Conservation (phyloP, 257 asterid genomes). For the Catharanthus roseus region DNA sequence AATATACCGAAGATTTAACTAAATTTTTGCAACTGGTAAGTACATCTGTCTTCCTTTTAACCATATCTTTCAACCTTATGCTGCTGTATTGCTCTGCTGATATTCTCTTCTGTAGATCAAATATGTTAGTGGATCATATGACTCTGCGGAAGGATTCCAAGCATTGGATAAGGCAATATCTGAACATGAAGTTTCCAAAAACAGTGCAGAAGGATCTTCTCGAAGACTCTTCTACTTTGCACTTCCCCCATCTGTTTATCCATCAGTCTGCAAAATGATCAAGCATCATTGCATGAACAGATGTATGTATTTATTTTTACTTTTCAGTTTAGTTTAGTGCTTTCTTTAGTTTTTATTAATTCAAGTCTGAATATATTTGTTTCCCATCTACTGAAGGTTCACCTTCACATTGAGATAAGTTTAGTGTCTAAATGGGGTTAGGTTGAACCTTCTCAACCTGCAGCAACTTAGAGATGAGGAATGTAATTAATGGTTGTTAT, state of each 20-base stretch:
- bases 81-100: constrained; percentile 6
- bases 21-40: constrained; percentile 83
- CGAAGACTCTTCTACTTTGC: constrained; percentile 96
- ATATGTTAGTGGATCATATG: constrained; percentile 90
- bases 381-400: neutral
- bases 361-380: neutral
- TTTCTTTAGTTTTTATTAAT: neutral
- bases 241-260: constrained; percentile 99
- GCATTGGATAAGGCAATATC: constrained; percentile 73
- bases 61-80: neutral
- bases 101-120: constrained; percentile 53
- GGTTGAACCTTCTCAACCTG: neutral
- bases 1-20: constrained; percentile 38
- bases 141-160: constrained; percentile 76
- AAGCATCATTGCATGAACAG: constrained; percentile 59
- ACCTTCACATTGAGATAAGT: neutral
- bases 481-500: neutral
- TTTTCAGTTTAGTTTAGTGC: neutral
- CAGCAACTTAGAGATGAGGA: neutral
- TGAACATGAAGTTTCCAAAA: constrained; percentile 74
- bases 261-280: constrained; percentile 95
- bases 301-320: constrained; percentile 40
- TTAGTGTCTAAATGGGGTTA: neutral
- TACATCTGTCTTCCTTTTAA: constrained; percentile 10
- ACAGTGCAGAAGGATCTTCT: constrained; percentile 65